Percentiles rank a stretch among this genome's conserved stretches.
phyloP scores from a whole-genome alignment of 2,329 filamentous ascomycete genomes.

The Stagonosporopsis chrysanthemi region DNA sequence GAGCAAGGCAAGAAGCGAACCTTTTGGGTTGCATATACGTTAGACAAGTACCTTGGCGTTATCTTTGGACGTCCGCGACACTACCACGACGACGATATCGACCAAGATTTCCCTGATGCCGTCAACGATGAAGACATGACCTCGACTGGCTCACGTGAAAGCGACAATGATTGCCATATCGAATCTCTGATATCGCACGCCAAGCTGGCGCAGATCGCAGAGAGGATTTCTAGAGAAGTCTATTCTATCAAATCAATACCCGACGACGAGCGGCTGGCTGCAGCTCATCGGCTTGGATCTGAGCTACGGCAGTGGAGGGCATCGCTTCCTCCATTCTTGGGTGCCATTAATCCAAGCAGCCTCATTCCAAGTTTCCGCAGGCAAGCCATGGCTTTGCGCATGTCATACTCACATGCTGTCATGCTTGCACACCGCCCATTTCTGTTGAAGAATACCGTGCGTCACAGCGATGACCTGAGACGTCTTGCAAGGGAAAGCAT shows the following conservation, averaged over 20 bases:
- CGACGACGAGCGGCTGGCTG: constrained; percentile 46
- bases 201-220: constrained; percentile 47
- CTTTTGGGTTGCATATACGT: constrained; percentile 68
- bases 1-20: constrained; percentile 63
- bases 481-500: constrained; percentile 49
- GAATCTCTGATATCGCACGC: constrained; percentile 58
- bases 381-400: constrained; percentile 41
- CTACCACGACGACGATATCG: constrained; percentile 68
- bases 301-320: constrained; percentile 47
- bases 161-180: constrained; percentile 59
- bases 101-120: constrained; percentile 64
- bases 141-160: constrained; percentile 45
- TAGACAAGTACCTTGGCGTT: constrained; percentile 68
- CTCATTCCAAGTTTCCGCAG: constrained; percentile 55
- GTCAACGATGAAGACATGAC: constrained; percentile 67
- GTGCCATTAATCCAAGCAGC: constrained; percentile 55
- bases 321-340: constrained; percentile 54
- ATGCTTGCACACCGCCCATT: constrained; percentile 47
- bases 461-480: constrained; percentile 28
- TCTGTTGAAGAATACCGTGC: constrained; percentile 30
- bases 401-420: constrained; percentile 47
- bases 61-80: constrained; percentile 66
- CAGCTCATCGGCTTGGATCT: constrained; percentile 50
- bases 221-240: constrained; percentile 42
- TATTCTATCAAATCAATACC: constrained; percentile 46